Evolutionary conservation across 192 early-diverging fungal genomes (phyloP).

Genomic region (Backusella mclennaniae): DNA sequence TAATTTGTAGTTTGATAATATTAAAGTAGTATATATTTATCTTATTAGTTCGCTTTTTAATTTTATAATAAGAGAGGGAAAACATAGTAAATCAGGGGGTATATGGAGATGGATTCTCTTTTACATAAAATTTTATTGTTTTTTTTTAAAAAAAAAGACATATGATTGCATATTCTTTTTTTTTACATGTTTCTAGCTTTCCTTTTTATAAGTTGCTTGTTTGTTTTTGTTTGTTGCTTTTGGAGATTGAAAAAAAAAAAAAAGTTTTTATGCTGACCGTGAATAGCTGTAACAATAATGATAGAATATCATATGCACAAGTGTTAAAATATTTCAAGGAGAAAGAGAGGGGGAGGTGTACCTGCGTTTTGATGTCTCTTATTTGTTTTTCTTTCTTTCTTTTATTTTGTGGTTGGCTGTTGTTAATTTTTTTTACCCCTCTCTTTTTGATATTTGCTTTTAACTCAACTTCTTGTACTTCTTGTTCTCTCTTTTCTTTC

Average conservation of each 20-base stretch:
- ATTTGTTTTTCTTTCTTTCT: neutral
- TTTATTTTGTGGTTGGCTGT: neutral
- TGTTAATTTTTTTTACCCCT: slow-evolving; percentile 5
- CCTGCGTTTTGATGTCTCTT: neutral
- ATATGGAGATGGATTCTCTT: neutral
- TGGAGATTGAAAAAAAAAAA: neutral
- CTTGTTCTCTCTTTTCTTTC: slow-evolving; percentile 18
- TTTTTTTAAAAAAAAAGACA: neutral
- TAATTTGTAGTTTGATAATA: neutral
- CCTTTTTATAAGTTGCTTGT: neutral
- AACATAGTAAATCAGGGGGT: slow-evolving; percentile 4
- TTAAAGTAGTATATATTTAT: neutral
- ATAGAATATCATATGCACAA: slow-evolving; percentile 3
- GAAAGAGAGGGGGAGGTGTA: neutral
- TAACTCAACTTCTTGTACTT: neutral
- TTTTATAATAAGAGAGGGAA: neutral
- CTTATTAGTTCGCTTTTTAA: neutral
- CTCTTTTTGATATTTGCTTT: neutral
- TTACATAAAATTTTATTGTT: neutral
- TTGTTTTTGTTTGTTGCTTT: neutral
- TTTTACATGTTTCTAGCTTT: neutral
- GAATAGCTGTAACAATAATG: slow-evolving; percentile 7
- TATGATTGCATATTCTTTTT: neutral
- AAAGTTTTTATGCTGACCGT: neutral
- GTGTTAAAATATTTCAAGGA: neutral